These are phyloP conservation scores for Geotrichum citri-aurantii DNA, from an alignment of 1,139 yeast genomes.

Conservation along the genomic window DNA sequence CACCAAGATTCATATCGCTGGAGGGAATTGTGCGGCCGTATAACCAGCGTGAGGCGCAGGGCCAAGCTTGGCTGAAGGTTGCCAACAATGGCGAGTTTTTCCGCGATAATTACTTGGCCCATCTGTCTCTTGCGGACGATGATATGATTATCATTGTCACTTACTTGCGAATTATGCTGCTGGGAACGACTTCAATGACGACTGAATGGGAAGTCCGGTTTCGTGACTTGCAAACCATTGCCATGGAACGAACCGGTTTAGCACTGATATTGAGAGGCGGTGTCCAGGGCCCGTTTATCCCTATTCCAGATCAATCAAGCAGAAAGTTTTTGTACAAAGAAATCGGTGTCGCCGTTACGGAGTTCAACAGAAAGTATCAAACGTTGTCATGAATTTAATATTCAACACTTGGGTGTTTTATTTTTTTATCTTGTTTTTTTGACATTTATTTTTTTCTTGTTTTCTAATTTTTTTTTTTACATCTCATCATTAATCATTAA, in stretches of 20 bases:
- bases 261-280: slow-evolving; percentile 56
- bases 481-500: background rate
- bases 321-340: slow-evolving; percentile 63
- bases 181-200: slow-evolving; percentile 56
- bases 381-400: slow-evolving; percentile 25
- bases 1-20: slow-evolving; percentile 68
- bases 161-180: slow-evolving; percentile 60
- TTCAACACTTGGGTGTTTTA: too few relatives aligned
- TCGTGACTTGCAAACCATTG: slow-evolving; percentile 58
- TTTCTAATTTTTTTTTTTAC: background rate
- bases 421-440: background rate
- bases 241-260: slow-evolving; percentile 77
- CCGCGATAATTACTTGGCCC: slow-evolving; percentile 76
- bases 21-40: slow-evolving; percentile 71
- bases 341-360: slow-evolving; percentile 75
- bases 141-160: slow-evolving; percentile 73
- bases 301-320: slow-evolving; percentile 63
- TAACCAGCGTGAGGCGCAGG: slow-evolving; percentile 82
- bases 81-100: slow-evolving; percentile 74
- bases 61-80: slow-evolving; percentile 85
- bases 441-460: background rate
- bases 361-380: slow-evolving; percentile 48
- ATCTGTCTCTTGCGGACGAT: slow-evolving; percentile 67
- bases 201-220: slow-evolving; percentile 62
- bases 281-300: slow-evolving; percentile 69